These are phyloP conservation scores for Dothiorella sarmentorum DNA, from an alignment of 2,329 filamentous ascomycete species.

Conservation along the genomic window DNA sequence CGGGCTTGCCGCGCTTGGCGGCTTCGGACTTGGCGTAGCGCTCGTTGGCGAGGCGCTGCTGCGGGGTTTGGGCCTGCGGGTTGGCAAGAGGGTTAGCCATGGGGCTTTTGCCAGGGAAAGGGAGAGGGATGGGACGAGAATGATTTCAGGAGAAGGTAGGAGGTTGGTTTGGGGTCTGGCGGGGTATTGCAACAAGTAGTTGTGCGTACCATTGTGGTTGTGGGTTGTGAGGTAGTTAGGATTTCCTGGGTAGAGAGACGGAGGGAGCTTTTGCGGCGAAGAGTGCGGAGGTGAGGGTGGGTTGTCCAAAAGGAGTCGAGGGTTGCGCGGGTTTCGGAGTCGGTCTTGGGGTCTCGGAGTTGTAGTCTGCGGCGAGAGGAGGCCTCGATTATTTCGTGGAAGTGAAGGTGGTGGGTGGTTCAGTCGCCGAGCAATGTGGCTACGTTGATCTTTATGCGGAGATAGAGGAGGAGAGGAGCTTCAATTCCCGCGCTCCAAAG, in stretches of 20 bases:
- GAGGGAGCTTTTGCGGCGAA: too few relatives aligned
- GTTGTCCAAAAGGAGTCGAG: too few relatives aligned
- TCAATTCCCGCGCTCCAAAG: not conserved
- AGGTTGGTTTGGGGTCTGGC: not conserved
- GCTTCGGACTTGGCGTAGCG: conserved; percentile 74
- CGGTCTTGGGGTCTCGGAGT: not conserved
- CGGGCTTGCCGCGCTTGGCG: conserved; percentile 66
- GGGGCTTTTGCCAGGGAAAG: too few relatives aligned
- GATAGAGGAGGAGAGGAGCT: not conserved
- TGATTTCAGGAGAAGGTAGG: not conserved
- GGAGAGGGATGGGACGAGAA: not conserved
- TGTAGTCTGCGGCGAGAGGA: not conserved
- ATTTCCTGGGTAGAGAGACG: too few relatives aligned
- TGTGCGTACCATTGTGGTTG: conserved; percentile 1
- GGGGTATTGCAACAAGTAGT: not conserved
- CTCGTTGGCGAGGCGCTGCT: conserved; percentile 76
- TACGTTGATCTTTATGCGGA: conserved; percentile 12
- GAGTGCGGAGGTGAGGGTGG: too few relatives aligned
- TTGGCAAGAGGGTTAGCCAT: not conserved
- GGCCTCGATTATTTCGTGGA: not conserved
- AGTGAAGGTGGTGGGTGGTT: not conserved
- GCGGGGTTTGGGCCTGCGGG: conserved; percentile 72
- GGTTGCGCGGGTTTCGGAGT: not conserved
- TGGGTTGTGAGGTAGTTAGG: not conserved
- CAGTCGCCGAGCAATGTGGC: not conserved